Evolutionary conservation across 2,329 filamentous ascomycete species (phyloP).

Genomic region (Cladophialophora psammophila): DNA sequence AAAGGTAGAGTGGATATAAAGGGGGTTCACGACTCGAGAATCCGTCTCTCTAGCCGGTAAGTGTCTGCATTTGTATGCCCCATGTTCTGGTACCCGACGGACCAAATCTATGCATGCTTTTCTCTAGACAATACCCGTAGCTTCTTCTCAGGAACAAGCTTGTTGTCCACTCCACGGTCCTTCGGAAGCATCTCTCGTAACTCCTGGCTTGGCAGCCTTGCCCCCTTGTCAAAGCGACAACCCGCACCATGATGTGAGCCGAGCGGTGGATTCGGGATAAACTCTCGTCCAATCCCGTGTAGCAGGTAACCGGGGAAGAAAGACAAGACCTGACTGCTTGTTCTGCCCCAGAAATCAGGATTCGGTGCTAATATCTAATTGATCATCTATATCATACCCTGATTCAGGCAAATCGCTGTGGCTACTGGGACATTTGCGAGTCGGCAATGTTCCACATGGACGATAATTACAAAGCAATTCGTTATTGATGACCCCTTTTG

Average conservation of each 20-base stretch:
- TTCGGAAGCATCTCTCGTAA: not conserved
- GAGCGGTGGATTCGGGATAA: not conserved
- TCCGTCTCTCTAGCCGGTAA: not conserved
- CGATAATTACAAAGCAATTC: not conserved
- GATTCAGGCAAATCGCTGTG: too few species aligned
- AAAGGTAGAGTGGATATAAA: not conserved
- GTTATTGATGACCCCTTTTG: not conserved
- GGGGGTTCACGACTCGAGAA: not conserved
- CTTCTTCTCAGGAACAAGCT: not conserved
- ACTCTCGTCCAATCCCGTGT: not conserved
- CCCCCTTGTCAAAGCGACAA: not conserved
- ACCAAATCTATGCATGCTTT: too few species aligned
- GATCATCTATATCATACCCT: too few species aligned
- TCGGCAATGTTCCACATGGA: too few species aligned
- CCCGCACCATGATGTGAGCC: not conserved
- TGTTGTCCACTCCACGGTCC: not conserved
- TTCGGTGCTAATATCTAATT: too few species aligned
- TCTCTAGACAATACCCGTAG: not conserved
- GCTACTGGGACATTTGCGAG: too few species aligned
- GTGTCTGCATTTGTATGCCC: not conserved
- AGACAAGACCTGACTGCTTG: not conserved
- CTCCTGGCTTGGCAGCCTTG: slow-evolving; percentile 1
- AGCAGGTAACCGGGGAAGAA: not conserved
- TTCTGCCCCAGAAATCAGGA: not conserved
- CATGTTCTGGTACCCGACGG: too few species aligned